Evolutionary conservation across 352 stramenopile genomes (phyloP), one percentile per base, ranked within the genome.

Genomic region (Aphanomyces euteiches): DNA sequence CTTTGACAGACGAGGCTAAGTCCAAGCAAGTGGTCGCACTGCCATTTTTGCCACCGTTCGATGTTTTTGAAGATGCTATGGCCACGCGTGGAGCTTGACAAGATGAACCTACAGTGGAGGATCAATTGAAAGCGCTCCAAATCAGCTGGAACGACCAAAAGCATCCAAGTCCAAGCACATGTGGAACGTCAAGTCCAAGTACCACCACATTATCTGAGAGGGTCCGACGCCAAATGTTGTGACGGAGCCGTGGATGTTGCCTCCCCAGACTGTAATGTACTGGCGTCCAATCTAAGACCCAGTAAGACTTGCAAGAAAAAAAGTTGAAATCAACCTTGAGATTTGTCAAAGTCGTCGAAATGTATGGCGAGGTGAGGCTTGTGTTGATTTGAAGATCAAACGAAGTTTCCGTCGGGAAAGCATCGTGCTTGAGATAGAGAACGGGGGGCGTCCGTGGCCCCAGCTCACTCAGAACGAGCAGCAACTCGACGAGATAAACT

Each of bases 121-220:
- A 28, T 28, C 28, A 28, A 28, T 28, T 0, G 2, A 28, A 28
- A 28, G 28, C 2, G 28, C 28, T 28, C 28, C 28, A 28, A 28
- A 28, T 28, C 28, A 28, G 28, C 28, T 28, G 28, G n/a, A 53
- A 37, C 13, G 1, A 69, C 64, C 54, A 12, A 54, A 8, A 8
- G 17, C 8, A 50, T 61, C 64, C n/a, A 50, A 38, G 28, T 63
- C 47, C 12, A 45, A 7, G 34, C 64, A 70, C 13, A 36, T 12
- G 19, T 7, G 21, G 48, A 61, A 70, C 5, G 19, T 54, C 47
- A 70, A 70, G 38, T 70, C 64, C 38, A 70, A 41, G 47, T 54
- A 70, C 45, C 47, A 70, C 64, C 64, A 70, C 64, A 70, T 70
- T 17, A 40, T 54, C 2, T n/a, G 21, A 4, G 64, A 70, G 8